Conservation (phyloP, 164 flowering plant species). For the Saururus chinensis region DNA sequence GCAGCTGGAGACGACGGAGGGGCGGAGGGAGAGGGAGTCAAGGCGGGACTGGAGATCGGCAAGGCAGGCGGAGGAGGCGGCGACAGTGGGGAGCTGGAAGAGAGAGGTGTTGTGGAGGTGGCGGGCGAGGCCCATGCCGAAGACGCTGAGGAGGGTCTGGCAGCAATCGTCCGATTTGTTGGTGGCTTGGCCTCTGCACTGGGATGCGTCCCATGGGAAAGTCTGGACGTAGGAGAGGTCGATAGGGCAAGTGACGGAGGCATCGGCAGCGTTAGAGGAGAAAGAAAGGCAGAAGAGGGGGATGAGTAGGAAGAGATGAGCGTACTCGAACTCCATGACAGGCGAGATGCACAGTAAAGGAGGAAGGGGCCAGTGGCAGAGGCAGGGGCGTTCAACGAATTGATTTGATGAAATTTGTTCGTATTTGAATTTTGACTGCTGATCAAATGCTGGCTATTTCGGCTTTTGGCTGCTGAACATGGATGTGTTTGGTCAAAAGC, state of each 20-base stretch:
- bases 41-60: conserved; percentile 30
- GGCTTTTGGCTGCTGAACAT: no score
- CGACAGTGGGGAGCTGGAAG: conserved; percentile 29
- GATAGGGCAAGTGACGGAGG: conserved; percentile 34
- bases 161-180: conserved; percentile 18
- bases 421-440: no score
- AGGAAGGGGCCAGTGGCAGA: no score
- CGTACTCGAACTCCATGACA: no score
- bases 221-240: conserved; percentile 32
- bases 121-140: conserved; percentile 34
- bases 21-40: conserved; percentile 24
- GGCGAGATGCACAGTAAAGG: no score
- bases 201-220: conserved; percentile 41
- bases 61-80: conserved; percentile 36
- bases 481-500: no score
- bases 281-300: neutral
- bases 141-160: conserved; percentile 36
- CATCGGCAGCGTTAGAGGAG: neutral
- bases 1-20: conserved; percentile 24
- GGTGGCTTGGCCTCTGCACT: conserved; percentile 13
- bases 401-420: no score
- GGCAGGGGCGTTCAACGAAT: no score
- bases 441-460: no score
- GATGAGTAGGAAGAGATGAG: neutral
- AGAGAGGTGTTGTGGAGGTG: conserved; percentile 37